Base-by-base conservation (phyloP, 148 eudicot genomes). In the Vaccinium macrocarpon region DNA sequence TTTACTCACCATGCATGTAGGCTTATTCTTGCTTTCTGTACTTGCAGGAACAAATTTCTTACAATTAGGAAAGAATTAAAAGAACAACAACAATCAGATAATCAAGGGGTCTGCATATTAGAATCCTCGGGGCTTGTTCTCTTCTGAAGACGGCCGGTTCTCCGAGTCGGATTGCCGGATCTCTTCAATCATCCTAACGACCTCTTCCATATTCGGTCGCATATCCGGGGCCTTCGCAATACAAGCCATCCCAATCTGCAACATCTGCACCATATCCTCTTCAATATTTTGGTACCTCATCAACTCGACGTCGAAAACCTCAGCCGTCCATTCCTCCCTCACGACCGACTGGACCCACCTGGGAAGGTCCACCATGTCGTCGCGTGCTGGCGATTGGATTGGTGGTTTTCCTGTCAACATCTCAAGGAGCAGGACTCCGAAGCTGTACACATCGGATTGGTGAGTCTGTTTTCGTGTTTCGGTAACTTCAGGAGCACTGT, bases 291-390 rank as follows among this genome's bases (percentile, higher is more conserved):
- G 87, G 62, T 68, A 85, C 62, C 75, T 85, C 80, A 85, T 80
- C 64, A 85, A 61, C 75, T 85, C 87, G 3, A 75, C 57, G 32
- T 85, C 87, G 19, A 85, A 85, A 27, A 85, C 87, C 23, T 85
- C 87, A 25, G 87, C 82, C 23, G 86, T 78, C 86, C 86, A 84
- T 38, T 84, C 82, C 82, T 84, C 86, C 81, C 81, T 49, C 23
- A 85, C 87, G 18, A 85, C 87, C 1, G 87, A 85, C 51, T 85
- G 84, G n/a, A 85, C 87, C 87, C 87, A 85, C 71, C 84, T 61
- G 3, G 87, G 87, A 15, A 85, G 81, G 51, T 85, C 87, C 68
- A 85, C 87, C 75, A 72, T 72, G 70, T 85, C 87, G 19, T 85
- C 87, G 9, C 78, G 82, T 73, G 78, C 75, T 0, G 82, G 84